These are phyloP conservation scores for Penicillium fimorum DNA, from an alignment of 495 filamentous ascomycete species.

Conservation along the genomic window DNA sequence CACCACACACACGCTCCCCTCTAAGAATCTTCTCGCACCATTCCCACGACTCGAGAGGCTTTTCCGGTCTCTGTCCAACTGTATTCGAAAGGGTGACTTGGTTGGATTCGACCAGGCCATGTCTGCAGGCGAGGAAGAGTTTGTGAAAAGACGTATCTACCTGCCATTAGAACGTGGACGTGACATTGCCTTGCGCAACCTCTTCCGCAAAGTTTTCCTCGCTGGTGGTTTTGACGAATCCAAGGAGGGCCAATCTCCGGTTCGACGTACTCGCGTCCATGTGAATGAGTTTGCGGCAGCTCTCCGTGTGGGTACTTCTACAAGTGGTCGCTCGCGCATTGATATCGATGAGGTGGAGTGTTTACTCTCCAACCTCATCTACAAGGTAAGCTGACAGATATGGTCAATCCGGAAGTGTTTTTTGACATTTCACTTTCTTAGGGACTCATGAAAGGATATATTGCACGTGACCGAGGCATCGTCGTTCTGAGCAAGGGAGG, in stretches of 20 bases:
- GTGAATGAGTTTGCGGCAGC: constrained; percentile 76
- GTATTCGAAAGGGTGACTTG: constrained; percentile 80
- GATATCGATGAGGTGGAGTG: constrained; percentile 96
- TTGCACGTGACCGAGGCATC: constrained; percentile 80
- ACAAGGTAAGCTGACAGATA: constrained; percentile 68
- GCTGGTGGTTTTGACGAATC: constrained; percentile 72
- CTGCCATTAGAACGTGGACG: constrained; percentile 88
- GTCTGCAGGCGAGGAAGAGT: constrained; percentile 74
- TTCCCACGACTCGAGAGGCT: constrained; percentile 76
- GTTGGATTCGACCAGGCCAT: constrained; percentile 82
- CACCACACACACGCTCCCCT: constrained; percentile 81
- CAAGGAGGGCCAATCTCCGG: constrained; percentile 60
- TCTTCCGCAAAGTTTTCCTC: constrained; percentile 86
- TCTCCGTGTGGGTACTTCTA: constrained; percentile 50
- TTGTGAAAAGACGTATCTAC: constrained; percentile 93
- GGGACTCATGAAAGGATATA: constrained; percentile 97
- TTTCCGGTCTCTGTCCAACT: constrained; percentile 71
- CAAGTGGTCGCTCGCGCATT: constrained; percentile 59
- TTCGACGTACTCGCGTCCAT: constrained; percentile 73
- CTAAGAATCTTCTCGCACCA: constrained; percentile 60
- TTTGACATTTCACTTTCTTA: constrained; percentile 35
- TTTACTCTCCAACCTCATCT: constrained; percentile 89
- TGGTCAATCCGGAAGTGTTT: not conserved
- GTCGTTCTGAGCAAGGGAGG: constrained; percentile 88
- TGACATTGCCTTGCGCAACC: constrained; percentile 85